Evolutionary conservation across 768 basidiomycete genomes (phyloP).

Genomic region (Serendipita vermifera): DNA sequence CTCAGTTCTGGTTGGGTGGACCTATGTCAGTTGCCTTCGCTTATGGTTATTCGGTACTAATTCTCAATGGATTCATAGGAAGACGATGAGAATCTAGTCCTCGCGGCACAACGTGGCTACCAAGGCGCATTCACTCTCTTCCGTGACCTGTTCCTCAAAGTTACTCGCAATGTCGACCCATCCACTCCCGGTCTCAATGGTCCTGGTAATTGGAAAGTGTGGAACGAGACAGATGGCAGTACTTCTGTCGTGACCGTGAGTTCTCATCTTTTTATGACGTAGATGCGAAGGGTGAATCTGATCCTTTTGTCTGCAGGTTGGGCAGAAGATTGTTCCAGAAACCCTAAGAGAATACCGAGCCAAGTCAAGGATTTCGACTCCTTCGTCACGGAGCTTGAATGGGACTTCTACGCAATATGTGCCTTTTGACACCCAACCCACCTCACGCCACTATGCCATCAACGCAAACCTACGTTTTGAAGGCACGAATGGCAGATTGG

Average conservation of each 20-base stretch:
- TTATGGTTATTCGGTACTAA: not conserved
- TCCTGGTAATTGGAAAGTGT: slow-evolving; percentile 15
- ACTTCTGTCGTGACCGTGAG: slow-evolving; percentile 15
- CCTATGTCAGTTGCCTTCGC: slow-evolving; percentile 13
- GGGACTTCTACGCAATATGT: slow-evolving; percentile 6
- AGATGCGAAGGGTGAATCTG: not conserved
- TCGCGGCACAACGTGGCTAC: slow-evolving; percentile 14
- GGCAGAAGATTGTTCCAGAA: slow-evolving; percentile 18
- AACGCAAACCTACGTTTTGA: slow-evolving; percentile 12
- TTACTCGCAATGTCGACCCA: slow-evolving; percentile 14
- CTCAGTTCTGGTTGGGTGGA: slow-evolving; percentile 16
- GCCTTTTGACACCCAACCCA: slow-evolving; percentile 14
- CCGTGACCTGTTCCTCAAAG: slow-evolving; percentile 17
- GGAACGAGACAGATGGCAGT: slow-evolving; percentile 16
- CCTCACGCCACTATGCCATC: slow-evolving; percentile 15
- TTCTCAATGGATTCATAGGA: not conserved
- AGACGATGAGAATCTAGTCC: slow-evolving; percentile 14
- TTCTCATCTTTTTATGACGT: not conserved
- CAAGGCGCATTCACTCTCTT: slow-evolving; percentile 17
- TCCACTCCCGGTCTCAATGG: slow-evolving; percentile 9
- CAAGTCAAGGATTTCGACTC: not conserved
- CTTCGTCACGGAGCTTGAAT: not conserved
- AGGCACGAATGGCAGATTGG: slow-evolving; percentile 10
- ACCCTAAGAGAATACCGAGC: slow-evolving; percentile 14
- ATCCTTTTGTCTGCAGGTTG: not conserved